Evolutionary conservation across 768 basidiomycete genomes (phyloP).

Genomic region (Amanita rubescens): DNA sequence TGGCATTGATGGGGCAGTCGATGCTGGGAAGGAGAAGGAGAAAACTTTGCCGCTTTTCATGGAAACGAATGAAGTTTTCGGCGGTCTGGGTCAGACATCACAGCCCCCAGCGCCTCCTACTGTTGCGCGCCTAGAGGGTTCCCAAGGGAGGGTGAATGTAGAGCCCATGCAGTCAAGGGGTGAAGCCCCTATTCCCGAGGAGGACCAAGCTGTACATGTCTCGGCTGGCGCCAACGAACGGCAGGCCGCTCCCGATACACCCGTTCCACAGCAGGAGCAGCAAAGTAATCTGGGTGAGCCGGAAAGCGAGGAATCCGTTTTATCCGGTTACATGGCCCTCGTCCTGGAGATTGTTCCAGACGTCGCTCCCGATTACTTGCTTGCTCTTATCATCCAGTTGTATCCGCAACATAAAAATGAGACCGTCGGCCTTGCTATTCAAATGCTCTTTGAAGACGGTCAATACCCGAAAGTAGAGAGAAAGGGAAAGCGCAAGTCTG

Average conservation of each 20-base stretch:
- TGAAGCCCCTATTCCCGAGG: neutral
- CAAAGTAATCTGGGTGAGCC: neutral
- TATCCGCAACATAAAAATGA: constrained; percentile 26
- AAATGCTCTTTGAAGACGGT: constrained; percentile 54
- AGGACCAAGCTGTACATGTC: neutral
- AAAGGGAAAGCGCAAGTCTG: constrained; percentile 25
- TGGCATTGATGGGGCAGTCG: neutral
- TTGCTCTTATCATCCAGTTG: constrained; percentile 38
- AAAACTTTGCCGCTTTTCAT: neutral
- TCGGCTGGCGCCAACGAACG: neutral
- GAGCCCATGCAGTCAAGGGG: neutral
- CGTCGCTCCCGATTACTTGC: constrained; percentile 49
- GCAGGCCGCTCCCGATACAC: neutral
- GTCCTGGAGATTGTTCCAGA: constrained; percentile 69
- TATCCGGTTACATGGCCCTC: constrained; percentile 27
- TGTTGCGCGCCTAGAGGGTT: no score
- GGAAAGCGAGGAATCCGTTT: neutral
- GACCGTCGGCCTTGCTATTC: constrained; percentile 48
- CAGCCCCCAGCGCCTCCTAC: no score
- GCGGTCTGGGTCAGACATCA: neutral
- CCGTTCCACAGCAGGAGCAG: neutral
- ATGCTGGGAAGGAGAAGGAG: neutral
- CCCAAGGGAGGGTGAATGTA: neutral
- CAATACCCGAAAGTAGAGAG: constrained; percentile 48
- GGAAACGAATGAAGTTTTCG: neutral